Conservation (phyloP, 257 asterid species). For the Orobanche coerulescens region DNA sequence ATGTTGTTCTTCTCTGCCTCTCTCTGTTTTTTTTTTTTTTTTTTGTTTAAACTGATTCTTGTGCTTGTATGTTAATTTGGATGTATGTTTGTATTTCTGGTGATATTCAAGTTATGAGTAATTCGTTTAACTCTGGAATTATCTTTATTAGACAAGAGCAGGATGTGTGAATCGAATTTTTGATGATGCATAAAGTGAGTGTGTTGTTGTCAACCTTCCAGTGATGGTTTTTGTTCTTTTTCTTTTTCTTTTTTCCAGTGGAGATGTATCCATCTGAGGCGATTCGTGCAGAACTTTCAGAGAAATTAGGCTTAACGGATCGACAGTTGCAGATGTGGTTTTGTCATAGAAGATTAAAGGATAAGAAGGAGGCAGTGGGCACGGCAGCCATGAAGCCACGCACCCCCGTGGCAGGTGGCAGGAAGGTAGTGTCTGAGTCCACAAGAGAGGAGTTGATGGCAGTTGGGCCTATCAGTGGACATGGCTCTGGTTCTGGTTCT, state of each 20-base stretch:
- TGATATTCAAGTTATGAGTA: neutral
- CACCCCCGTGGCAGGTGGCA: conserved; percentile 35
- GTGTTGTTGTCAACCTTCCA: conserved; percentile 7
- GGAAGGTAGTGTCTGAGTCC: conserved; percentile 42
- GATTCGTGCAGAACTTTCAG: conserved; percentile 72
- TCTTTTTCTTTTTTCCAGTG: conserved; percentile 43
- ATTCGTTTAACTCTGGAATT: neutral
- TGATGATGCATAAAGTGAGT: neutral
- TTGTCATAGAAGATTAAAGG: conserved; percentile 94
- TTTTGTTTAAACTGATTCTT: conserved; percentile 10
- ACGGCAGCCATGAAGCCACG: conserved; percentile 52
- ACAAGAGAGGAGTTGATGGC: conserved; percentile 45
- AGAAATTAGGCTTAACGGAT: conserved; percentile 68
- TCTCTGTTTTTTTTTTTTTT: neutral
- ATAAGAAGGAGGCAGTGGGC: conserved; percentile 76
- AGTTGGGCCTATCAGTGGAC: conserved; percentile 50
- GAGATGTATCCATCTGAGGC: conserved; percentile 91
- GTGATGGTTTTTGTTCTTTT: conserved; percentile 13
- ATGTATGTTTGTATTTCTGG: conserved; percentile 6
- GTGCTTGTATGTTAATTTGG: conserved; percentile 8
- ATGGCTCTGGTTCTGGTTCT: conserved; percentile 43
- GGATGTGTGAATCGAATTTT: neutral
- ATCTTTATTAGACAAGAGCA: neutral
- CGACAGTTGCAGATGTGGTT: conserved; percentile 99
- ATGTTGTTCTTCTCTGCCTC: conserved; percentile 18